phyloP scores from a whole-genome alignment of 192 early-diverging fungal genomes.

The Gryganskiella cystojenkinii region DNA sequence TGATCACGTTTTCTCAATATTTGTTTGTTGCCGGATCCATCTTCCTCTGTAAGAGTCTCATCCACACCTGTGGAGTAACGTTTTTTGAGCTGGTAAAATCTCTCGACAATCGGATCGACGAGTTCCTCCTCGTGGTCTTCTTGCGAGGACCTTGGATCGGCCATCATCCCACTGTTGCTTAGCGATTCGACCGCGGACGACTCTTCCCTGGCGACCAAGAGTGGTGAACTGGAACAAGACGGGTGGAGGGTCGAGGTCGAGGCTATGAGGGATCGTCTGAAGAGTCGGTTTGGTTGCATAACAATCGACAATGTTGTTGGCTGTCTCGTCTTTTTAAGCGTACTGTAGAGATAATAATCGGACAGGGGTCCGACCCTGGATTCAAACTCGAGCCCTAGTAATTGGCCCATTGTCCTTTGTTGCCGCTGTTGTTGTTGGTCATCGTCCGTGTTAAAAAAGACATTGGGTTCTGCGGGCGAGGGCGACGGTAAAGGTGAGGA shows the following conservation, averaged over 20 bases:
- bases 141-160: no score
- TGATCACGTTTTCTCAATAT: neutral
- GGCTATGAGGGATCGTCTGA: constrained; percentile 1
- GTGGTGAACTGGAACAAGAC: neutral
- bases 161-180: neutral
- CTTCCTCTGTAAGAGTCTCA: neutral
- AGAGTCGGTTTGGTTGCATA: neutral
- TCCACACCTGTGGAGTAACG: neutral
- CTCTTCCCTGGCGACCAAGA: neutral
- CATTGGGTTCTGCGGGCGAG: no score
- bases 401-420: constrained; percentile 15
- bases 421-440: constrained; percentile 6
- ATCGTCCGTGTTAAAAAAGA: neutral
- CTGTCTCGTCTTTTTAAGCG: neutral
- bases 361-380: constrained; percentile 24
- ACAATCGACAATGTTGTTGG: neutral
- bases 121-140: neutral
- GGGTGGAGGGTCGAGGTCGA: no score
- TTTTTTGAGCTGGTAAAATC: constrained; percentile 21
- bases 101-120: constrained; percentile 21
- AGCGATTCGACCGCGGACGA: no score
- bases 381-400: constrained; percentile 31
- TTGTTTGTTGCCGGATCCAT: neutral
- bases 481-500: neutral
- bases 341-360: constrained; percentile 41